Conservation (phyloP, 345 rosid species). For the Pistacia vera region DNA sequence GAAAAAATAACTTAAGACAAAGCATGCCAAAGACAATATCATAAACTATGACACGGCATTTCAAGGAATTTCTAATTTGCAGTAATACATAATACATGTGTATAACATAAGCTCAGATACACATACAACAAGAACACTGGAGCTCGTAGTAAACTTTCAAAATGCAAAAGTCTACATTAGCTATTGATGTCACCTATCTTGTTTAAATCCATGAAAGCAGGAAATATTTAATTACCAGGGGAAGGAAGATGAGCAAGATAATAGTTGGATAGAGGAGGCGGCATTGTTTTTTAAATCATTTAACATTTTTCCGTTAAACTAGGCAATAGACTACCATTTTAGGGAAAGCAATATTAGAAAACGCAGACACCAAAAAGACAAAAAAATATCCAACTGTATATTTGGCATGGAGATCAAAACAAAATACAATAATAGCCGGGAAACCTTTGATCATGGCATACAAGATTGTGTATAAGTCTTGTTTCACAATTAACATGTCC, state of each 20-base stretch:
- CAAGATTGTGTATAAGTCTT: too few species aligned
- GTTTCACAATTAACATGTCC: too few species aligned
- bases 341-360: not conserved
- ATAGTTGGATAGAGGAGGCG: not conserved
- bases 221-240: too few species aligned
- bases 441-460: not conserved
- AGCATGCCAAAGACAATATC: not conserved
- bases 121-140: too few species aligned
- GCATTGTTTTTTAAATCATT: not conserved
- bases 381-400: not conserved
- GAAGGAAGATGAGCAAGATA: not conserved
- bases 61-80: not conserved
- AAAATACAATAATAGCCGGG: not conserved
- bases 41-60: not conserved
- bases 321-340: not conserved
- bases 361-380: not conserved
- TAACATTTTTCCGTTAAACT: not conserved
- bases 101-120: too few species aligned
- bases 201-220: not conserved
- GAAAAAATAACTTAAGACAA: slow-evolving; percentile 13
- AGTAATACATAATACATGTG: too few species aligned
- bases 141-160: not conserved
- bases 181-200: not conserved
- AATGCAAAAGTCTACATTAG: not conserved
- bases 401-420: not conserved